phyloP scores from a whole-genome alignment of 352 stramenopile species.

The Aphanomyces astaci region DNA sequence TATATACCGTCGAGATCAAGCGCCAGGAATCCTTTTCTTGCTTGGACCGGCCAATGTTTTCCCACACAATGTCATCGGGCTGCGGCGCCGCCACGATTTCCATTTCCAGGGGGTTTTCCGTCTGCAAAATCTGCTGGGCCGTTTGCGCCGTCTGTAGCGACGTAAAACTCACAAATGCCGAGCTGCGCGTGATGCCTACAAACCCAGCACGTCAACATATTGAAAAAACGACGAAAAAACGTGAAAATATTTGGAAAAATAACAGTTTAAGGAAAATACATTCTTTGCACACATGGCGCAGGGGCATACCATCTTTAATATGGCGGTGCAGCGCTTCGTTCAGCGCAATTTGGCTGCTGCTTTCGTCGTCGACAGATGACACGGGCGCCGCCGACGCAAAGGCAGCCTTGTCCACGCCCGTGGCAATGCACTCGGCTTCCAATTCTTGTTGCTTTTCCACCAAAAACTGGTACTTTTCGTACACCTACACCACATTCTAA shows the following conservation, averaged over 20 bases:
- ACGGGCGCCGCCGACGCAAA: neutral
- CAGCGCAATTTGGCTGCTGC: neutral
- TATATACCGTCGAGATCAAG: conserved; percentile 20
- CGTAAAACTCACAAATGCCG: conserved; percentile 71
- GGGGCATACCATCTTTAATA: neutral
- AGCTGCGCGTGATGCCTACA: conserved; percentile 41
- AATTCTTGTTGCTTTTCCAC: conserved; percentile 45
- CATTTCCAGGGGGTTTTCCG: conserved; percentile 48
- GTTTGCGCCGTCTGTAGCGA: conserved; percentile 63
- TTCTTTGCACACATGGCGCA: neutral
- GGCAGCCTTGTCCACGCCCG: conserved; percentile 3
- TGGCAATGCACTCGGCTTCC: conserved; percentile 28
- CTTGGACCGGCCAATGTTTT: conserved; percentile 43
- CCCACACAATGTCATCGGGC: conserved; percentile 62
- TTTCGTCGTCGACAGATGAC: neutral
- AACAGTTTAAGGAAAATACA: too few relatives aligned
- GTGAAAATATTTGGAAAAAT: too few relatives aligned
- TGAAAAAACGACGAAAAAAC: too few relatives aligned
- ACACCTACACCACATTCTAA: neutral
- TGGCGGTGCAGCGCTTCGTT: neutral
- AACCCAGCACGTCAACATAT: too few relatives aligned
- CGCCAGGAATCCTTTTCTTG: conserved; percentile 24
- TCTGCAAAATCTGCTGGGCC: conserved; percentile 60
- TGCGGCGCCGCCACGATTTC: conserved; percentile 45
- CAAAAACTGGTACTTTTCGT: conserved; percentile 51